Base-by-base conservation (phyloP, 305 asterid species). In the Coffea humblotiana region DNA sequence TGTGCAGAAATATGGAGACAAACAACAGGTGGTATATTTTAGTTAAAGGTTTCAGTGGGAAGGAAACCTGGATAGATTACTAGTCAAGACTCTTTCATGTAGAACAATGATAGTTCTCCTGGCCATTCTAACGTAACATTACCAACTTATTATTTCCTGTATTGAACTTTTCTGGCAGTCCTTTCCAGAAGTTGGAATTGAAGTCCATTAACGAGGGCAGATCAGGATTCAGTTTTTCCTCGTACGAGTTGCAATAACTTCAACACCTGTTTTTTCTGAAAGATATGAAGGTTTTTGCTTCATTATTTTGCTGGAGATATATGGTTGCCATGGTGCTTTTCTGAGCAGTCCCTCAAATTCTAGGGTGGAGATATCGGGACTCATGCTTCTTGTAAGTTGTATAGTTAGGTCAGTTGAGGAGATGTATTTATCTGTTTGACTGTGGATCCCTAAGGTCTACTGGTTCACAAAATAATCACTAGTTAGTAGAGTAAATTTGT, bases 121-220 rank as follows among this genome's bases (percentile, higher is more conserved):
- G 21, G 78, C 77, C 73, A 40, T 43, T 43, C 13, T 54, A 29
- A 16, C 47, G 29, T 6, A 56, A 58, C 71, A 37, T 61, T 75
- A 4, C 47, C 61, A 37, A 65, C 71, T 51, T 47, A 78, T 51
- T 65, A 21, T 37, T 54, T 66, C 58, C 11, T 49, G 40, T 21
- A 29, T 76, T 63, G 21, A 40, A 74, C 76, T 73, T 60, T 75
- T 74, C 23, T 79, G 73, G 90, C 97, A 95, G 99, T 84, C 99
- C 99, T 78, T 95, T 93, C 79, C 97, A 95, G 87, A 95, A 95
- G 88, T 78, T 95, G 90, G 98, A 94, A 81, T 82, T 95, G 84
- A 90, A 93, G 86, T 87, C 95, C 73, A 89, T 93, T 45, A 92
- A 88, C 27, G 93, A 91, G 32, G 98, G 97, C 80, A 81, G 97